A percentile compares a stretch with the other conserved stretches of the same genome.
phyloP scores from a whole-genome alignment of 2,329 filamentous ascomycete species.

The Aspergillus brasiliensis region DNA sequence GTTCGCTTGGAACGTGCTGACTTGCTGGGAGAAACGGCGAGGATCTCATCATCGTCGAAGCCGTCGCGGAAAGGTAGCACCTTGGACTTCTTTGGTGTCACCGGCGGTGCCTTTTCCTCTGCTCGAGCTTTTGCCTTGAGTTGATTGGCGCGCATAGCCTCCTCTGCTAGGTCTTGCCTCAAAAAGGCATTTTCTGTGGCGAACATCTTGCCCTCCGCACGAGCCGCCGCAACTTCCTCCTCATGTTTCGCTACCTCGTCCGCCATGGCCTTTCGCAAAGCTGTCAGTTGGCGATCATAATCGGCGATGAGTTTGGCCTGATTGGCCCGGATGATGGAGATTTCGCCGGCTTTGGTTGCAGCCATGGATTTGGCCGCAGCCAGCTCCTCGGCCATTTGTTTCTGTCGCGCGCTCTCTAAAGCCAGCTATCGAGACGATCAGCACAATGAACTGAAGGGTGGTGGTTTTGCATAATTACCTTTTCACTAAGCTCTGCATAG shows the following conservation, averaged over 20 bases:
- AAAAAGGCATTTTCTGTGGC: conserved; percentile 62
- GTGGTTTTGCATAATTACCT: conserved; percentile 23
- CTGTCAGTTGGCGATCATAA: conserved; percentile 55
- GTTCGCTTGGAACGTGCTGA: conserved; percentile 51
- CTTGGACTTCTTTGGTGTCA: conserved; percentile 55
- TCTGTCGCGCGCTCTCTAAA: conserved; percentile 43
- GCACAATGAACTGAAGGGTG: neutral
- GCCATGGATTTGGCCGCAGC: conserved; percentile 43
- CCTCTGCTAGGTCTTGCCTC: conserved; percentile 61
- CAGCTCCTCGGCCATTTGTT: conserved; percentile 43
- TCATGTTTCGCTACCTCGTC: conserved; percentile 57
- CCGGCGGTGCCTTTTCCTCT: conserved; percentile 42
- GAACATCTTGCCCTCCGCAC: conserved; percentile 58
- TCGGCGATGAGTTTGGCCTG: conserved; percentile 55
- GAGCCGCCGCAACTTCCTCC: conserved; percentile 56
- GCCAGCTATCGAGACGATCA: conserved; percentile 34
- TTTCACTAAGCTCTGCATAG: conserved; percentile 25
- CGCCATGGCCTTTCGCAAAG: conserved; percentile 56
- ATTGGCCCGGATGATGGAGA: conserved; percentile 62
- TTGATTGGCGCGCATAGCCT: conserved; percentile 52
- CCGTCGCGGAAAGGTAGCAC: conserved; percentile 59
- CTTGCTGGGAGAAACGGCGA: conserved; percentile 58
- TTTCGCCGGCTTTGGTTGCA: conserved; percentile 60
- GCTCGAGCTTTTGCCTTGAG: conserved; percentile 39
- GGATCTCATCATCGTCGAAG: conserved; percentile 64